Percentiles rank a stretch among this genome's conserved stretches.
Evolutionary conservation across 2,329 filamentous ascomycete genomes (phyloP).

Genomic region (Pseudogymnoascus sp.): DNA sequence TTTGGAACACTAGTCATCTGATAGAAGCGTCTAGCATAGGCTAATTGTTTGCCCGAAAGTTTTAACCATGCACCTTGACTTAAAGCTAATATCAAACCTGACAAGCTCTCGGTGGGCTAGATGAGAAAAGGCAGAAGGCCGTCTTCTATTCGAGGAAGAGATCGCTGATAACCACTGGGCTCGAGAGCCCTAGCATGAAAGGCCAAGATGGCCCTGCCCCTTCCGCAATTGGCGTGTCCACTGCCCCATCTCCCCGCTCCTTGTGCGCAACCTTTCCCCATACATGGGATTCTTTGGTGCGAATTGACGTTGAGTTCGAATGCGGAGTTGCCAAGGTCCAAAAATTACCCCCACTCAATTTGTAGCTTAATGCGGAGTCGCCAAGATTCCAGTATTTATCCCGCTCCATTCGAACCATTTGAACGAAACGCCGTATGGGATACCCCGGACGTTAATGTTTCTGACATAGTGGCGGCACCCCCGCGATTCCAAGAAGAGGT

Average conservation of each 20-base stretch:
- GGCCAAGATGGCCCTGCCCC: neutral
- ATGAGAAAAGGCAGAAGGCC: neutral
- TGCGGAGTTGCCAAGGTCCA: neutral
- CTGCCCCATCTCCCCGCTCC: neutral
- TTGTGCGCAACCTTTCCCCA: neutral
- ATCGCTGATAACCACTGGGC: neutral
- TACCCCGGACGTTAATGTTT: constrained; percentile 2
- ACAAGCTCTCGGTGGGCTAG: neutral
- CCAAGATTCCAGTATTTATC: constrained; percentile 3
- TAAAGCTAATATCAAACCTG: constrained; percentile 5
- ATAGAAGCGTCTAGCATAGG: neutral
- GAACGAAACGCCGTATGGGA: constrained; percentile 2
- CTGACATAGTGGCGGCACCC: neutral
- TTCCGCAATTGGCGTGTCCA: neutral
- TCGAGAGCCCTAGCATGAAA: neutral
- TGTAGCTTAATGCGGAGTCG: neutral
- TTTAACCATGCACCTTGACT: neutral
- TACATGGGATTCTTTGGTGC: neutral
- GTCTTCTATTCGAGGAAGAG: neutral
- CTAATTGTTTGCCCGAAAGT: constrained; percentile 7
- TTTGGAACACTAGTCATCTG: constrained; percentile 4
- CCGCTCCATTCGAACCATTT: neutral
- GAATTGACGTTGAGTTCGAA: neutral
- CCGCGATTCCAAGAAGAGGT: neutral
- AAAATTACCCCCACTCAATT: neutral